phyloP scores from a whole-genome alignment of 768 basidiomycete species.

The Tulasnella sp. region DNA sequence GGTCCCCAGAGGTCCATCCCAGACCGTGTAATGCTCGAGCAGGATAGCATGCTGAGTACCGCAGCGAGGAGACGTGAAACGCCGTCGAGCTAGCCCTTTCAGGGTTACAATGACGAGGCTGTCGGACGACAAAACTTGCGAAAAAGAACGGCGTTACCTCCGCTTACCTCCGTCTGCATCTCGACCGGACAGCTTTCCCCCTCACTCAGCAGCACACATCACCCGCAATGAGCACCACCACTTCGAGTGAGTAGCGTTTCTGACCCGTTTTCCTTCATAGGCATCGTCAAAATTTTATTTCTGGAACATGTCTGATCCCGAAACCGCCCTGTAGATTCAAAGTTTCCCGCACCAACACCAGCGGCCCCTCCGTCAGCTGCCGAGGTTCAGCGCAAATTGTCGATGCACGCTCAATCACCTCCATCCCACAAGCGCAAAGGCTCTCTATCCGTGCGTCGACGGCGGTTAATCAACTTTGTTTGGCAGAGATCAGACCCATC shows the following conservation, averaged over 20 bases:
- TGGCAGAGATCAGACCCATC: slow-evolving; percentile 32
- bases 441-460: slow-evolving; percentile 22
- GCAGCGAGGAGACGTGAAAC: no score
- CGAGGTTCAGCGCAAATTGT: slow-evolving; percentile 82
- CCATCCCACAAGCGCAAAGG: slow-evolving; percentile 6
- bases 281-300: neutral
- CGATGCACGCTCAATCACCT: slow-evolving; percentile 27
- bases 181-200: neutral
- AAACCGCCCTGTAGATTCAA: neutral
- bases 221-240: slow-evolving; percentile 2
- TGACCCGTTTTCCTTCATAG: neutral
- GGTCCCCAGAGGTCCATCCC: neutral
- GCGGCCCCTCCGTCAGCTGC: slow-evolving; percentile 73
- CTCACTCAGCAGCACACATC: neutral
- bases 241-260: neutral
- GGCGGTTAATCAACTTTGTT: slow-evolving; percentile 25
- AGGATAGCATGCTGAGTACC: neutral
- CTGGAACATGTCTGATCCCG: neutral
- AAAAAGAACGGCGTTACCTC: neutral
- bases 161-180: neutral
- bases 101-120: neutral
- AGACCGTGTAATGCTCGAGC: neutral
- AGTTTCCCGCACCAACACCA: slow-evolving; percentile 29
- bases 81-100: neutral
- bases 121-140: neutral